Conservation (phyloP, 1,284 basidiomycete species). For the Fomitopsis betulina region DNA sequence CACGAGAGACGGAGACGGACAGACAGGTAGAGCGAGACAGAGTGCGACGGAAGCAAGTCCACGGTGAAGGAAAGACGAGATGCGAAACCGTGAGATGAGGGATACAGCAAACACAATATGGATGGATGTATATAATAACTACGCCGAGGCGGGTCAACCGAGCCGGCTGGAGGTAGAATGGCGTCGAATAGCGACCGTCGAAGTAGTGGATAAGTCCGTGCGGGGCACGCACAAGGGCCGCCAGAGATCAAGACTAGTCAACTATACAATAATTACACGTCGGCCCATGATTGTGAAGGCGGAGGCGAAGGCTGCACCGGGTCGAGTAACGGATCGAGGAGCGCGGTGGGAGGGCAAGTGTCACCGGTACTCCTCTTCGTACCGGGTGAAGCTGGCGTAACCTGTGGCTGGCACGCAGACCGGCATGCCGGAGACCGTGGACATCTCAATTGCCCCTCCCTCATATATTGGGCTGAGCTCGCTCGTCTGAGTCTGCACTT, state of each 20-base stretch:
- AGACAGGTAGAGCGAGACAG: not conserved
- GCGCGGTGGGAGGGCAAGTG: not conserved
- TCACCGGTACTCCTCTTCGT: not conserved
- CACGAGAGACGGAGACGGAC: not conserved
- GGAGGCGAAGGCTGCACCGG: not conserved
- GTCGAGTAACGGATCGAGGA: not conserved
- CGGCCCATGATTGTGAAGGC: not conserved
- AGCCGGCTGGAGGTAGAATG: not conserved
- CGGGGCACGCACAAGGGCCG: not conserved
- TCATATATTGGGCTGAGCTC: conserved; percentile 13
- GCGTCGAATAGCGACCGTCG: not conserved
- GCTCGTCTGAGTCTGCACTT: conserved; percentile 4
- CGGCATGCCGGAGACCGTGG: conserved; percentile 7
- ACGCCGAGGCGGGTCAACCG: not conserved
- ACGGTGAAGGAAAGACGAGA: not conserved
- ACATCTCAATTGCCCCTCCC: conserved; percentile 19
- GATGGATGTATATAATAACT: not conserved
- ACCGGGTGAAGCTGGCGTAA: not conserved
- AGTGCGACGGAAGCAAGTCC: not conserved
- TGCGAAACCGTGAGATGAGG: not conserved
- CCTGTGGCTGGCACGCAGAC: conserved; percentile 19
- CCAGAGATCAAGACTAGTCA: not conserved
- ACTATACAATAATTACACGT: not conserved
- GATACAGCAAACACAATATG: not conserved
- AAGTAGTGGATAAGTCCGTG: not conserved